Base-by-base conservation (phyloP, 352 stramenopile genomes). In the Phytophthora pini region DNA sequence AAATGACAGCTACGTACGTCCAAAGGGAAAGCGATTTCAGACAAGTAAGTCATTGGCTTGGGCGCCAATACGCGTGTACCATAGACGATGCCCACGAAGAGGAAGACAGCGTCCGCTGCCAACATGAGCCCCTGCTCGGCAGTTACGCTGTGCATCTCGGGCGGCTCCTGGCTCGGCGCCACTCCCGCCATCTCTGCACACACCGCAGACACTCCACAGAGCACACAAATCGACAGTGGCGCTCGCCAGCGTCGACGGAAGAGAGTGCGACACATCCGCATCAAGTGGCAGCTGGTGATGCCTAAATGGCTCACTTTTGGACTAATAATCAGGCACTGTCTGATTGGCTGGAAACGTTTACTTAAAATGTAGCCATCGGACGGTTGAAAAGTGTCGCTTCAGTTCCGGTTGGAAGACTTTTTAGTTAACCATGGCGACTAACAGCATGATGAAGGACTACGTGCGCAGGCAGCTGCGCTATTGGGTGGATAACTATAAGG, bases 21-120 rank as follows among this genome's bases (percentile, higher is more conserved):
- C n/a, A 82, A 53, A 1, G 84, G 84, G 63, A 90, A 90, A 4
- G 77, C 76, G 45, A 92, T 92, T 64, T 92, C 84, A 1, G 84
- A 92, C 27, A 92, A 71, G 50, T 92, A 92, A 11, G 84, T 92
- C 76, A 84, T 92, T 36, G 84, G 76, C 49, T 85, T 71, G 0
- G 80, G 74, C 49, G 65, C 64, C 6, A 92, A 71, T 51, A 86
- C 76, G 22, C 84, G 77, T 24, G 65, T 65, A 34, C 70, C 70
- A 57, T 92, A 92, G 55, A 74, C 61, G 26, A 78, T 46, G n/a
- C 84, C 80, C 11, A 79, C 49, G 39, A 90, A 63, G 24, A 87
- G 50, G 57, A 90, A 92, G 46, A 83, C 20, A 22, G 55, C 68
- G 59, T 88, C 66, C 1, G 75, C n/a, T 4, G 34, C 65, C 49